A percentile compares a stretch with the other conserved stretches of the same genome.
Evolutionary conservation across 345 rosid genomes (phyloP).

Genomic region (Eucalyptus dawsonii): DNA sequence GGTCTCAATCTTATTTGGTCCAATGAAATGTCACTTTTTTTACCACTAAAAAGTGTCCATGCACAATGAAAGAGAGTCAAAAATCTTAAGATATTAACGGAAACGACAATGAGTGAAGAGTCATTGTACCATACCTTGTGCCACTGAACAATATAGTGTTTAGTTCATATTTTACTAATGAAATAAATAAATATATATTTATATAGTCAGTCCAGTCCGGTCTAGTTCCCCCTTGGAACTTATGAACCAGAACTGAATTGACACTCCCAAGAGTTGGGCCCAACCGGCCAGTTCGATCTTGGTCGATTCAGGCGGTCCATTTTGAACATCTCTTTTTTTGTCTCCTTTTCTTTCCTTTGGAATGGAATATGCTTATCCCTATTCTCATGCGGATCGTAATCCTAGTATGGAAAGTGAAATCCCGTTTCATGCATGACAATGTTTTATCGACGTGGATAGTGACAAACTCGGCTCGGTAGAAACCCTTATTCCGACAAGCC

Average conservation of each 20-base stretch:
- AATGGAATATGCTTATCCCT: not conserved
- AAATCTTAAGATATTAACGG: too few species aligned
- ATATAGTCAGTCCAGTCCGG: fast-evolving
- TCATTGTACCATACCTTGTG: too few species aligned
- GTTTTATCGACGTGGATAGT: not conserved
- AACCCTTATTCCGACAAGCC: not conserved
- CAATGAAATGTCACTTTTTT: too few species aligned
- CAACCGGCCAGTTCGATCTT: fast-evolving
- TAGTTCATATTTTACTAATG: too few species aligned
- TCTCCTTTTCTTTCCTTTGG: not conserved
- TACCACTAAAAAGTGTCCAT: too few species aligned
- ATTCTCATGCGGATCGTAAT: not conserved
- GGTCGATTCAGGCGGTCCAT: fast-evolving
- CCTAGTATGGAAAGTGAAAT: not conserved
- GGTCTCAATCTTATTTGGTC: too few species aligned
- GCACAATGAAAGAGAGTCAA: too few species aligned
- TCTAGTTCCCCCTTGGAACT: too few species aligned
- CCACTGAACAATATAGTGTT: fast-evolving
- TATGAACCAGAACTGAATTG: fast-evolving
- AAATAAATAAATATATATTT: too few species aligned
- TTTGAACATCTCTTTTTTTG: fast-evolving
- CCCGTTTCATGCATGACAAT: not conserved
- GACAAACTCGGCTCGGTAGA: not conserved
- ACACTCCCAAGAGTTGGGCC: too few species aligned
- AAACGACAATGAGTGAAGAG: too few species aligned